Conservation (phyloP, 2,329 filamentous ascomycete species). For the Pyrenophora tritici-repentis region DNA sequence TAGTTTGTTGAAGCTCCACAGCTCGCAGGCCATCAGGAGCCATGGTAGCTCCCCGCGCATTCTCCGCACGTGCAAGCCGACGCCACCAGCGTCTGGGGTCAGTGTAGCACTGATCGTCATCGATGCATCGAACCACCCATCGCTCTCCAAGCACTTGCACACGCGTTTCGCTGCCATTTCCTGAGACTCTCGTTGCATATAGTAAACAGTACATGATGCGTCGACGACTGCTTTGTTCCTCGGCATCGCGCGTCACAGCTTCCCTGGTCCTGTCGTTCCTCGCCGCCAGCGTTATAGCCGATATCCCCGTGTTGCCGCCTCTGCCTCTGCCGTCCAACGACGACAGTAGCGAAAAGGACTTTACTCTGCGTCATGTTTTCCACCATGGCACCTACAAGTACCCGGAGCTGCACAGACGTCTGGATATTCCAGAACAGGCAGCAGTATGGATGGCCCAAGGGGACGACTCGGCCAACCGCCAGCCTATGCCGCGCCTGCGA, state of each 20-base stretch:
- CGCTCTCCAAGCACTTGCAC: background rate
- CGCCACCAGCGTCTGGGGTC: slow-evolving; percentile 7
- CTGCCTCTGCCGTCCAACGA: slow-evolving; percentile 29
- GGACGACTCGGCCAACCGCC: slow-evolving; percentile 50
- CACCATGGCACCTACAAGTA: slow-evolving; percentile 85
- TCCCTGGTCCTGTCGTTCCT: slow-evolving; percentile 70
- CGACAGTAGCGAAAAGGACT: slow-evolving; percentile 33
- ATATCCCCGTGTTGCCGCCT: slow-evolving; percentile 34
- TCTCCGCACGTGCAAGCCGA: slow-evolving; percentile 17
- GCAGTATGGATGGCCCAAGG: slow-evolving; percentile 67
- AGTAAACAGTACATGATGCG: slow-evolving; percentile 28
- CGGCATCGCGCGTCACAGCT: slow-evolving; percentile 67
- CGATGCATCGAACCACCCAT: slow-evolving; percentile 6
- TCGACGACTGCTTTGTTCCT: slow-evolving; percentile 48
- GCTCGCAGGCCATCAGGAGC: slow-evolving; percentile 8
- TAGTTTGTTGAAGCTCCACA: background rate
- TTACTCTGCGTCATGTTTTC: slow-evolving; percentile 79
- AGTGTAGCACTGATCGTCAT: slow-evolving; percentile 17
- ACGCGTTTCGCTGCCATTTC: background rate
- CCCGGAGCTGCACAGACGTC: slow-evolving; percentile 74
- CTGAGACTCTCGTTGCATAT: background rate
- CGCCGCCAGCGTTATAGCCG: slow-evolving; percentile 54
- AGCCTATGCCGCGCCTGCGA: slow-evolving; percentile 53
- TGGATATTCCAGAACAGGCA: slow-evolving; percentile 70
- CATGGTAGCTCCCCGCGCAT: slow-evolving; percentile 9